Conservation (phyloP, 768 basidiomycete species). For the Trametes coccinea region DNA sequence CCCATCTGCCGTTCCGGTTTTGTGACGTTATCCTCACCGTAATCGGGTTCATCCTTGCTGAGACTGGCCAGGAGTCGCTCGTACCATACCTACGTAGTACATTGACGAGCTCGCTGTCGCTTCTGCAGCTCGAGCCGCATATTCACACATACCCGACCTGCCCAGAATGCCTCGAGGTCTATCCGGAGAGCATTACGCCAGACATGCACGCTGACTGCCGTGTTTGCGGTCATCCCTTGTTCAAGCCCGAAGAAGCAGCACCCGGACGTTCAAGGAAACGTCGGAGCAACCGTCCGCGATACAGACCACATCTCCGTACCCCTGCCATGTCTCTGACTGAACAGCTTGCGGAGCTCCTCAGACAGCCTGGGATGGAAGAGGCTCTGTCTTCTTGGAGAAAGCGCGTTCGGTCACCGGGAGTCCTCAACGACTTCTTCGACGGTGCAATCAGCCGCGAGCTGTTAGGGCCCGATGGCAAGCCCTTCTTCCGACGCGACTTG, state of each 20-base stretch:
- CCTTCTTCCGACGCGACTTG: slow-evolving; percentile 31
- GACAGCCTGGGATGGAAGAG: slow-evolving; percentile 30
- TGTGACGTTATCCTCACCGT: neutral
- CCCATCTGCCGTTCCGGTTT: slow-evolving; percentile 2
- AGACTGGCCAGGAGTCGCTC: neutral
- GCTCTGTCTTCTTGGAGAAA: slow-evolving; percentile 24
- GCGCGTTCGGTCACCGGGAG: slow-evolving; percentile 5
- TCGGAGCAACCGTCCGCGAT: neutral
- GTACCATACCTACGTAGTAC: neutral
- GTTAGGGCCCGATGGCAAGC: slow-evolving; percentile 26
- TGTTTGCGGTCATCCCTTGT: neutral
- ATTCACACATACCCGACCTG: slow-evolving; percentile 1
- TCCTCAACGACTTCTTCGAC: slow-evolving; percentile 32
- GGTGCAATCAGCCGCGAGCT: slow-evolving; percentile 30
- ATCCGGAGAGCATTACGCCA: neutral
- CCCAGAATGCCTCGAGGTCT: neutral
- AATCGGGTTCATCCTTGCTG: neutral
- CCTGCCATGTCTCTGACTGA: slow-evolving; percentile 17
- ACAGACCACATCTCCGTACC: slow-evolving; percentile 2
- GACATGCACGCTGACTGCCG: neutral
- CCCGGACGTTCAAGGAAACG: neutral
- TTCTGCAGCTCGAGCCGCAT: neutral
- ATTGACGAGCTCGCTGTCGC: neutral
- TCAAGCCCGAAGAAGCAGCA: neutral
- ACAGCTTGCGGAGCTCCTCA: slow-evolving; percentile 20